phyloP scores from a whole-genome alignment of 2,329 filamentous ascomycete genomes.

The Colletotrichum melonis region DNA sequence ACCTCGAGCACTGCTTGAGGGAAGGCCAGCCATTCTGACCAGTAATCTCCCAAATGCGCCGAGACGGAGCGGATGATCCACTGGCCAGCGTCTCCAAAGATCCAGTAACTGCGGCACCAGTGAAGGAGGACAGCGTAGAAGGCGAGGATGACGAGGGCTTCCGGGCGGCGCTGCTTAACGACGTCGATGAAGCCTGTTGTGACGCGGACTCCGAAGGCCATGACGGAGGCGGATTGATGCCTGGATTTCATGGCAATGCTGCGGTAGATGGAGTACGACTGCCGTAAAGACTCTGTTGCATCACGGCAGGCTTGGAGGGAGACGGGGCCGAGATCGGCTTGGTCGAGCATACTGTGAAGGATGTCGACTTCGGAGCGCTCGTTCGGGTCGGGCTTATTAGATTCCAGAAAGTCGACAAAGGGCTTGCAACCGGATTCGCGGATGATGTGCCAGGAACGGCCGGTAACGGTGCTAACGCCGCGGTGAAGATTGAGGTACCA shows the following conservation, averaged over 20 bases:
- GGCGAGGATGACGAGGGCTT: constrained; percentile 59
- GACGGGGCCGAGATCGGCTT: constrained; percentile 39
- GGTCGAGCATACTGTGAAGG: constrained; percentile 23
- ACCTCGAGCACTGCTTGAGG: constrained; percentile 22
- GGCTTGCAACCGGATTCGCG: constrained; percentile 47
- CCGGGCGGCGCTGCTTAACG: constrained; percentile 49
- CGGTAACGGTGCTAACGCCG: constrained; percentile 52
- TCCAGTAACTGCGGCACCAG: constrained; percentile 50
- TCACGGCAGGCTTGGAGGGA: constrained; percentile 44
- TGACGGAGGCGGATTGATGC: constrained; percentile 44
- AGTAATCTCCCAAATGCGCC: constrained; percentile 44
- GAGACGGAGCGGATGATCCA: constrained; percentile 43
- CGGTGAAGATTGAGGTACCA: constrained; percentile 55
- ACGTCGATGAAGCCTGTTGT: constrained; percentile 48
- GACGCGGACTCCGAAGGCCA: constrained; percentile 46
- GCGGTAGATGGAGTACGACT: constrained; percentile 47
- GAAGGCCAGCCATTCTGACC: constrained; percentile 44
- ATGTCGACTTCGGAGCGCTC: constrained; percentile 46
- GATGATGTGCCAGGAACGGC: constrained; percentile 48
- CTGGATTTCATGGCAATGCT: constrained; percentile 39
- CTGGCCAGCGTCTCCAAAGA: constrained; percentile 45
- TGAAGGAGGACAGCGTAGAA: constrained; percentile 63
- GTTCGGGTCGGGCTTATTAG: constrained; percentile 36
- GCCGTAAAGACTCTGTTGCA: constrained; percentile 45
- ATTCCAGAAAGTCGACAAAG: constrained; percentile 39